phyloP scores from a whole-genome alignment of 768 basidiomycete genomes.

The Porpolomopsis calyptriformis region DNA sequence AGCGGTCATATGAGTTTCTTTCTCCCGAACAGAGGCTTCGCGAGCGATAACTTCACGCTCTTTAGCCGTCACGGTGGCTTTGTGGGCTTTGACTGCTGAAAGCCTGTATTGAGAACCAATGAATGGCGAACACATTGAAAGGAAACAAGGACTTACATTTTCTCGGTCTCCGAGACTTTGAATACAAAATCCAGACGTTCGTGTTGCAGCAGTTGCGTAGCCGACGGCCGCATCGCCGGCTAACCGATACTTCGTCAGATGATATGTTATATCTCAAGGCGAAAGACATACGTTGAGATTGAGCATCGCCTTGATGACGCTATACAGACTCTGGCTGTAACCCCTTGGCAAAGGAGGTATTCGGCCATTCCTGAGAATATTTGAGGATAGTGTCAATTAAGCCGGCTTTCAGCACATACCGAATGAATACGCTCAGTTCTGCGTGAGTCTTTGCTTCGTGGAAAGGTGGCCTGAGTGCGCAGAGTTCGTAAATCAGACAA shows the following conservation, averaged over 20 bases:
- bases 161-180: constrained; percentile 69
- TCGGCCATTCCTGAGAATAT: constrained; percentile 57
- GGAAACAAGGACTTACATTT: constrained; percentile 42
- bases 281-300: constrained; percentile 57
- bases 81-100: constrained; percentile 53
- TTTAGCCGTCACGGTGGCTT: constrained; percentile 39
- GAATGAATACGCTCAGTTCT: constrained; percentile 73
- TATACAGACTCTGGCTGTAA: constrained; percentile 61
- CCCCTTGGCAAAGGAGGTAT: constrained; percentile 82
- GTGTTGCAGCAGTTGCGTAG: constrained; percentile 68
- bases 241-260: constrained; percentile 16
- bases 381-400: not conserved
- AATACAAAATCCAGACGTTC: constrained; percentile 63
- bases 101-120: constrained; percentile 33
- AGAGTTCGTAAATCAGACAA: constrained; percentile 93
- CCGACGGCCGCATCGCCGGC: constrained; percentile 84
- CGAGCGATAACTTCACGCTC: constrained; percentile 53
- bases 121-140: not conserved
- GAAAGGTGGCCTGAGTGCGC: constrained; percentile 87
- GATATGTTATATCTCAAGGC: not conserved
- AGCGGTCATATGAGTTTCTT: constrained; percentile 40
- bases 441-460: constrained; percentile 86
- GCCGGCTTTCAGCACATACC: constrained; percentile 30
- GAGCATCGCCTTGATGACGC: constrained; percentile 81
- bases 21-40: constrained; percentile 44